Conservation (phyloP, 495 filamentous ascomycete species). For the Xylaria intraflava region DNA sequence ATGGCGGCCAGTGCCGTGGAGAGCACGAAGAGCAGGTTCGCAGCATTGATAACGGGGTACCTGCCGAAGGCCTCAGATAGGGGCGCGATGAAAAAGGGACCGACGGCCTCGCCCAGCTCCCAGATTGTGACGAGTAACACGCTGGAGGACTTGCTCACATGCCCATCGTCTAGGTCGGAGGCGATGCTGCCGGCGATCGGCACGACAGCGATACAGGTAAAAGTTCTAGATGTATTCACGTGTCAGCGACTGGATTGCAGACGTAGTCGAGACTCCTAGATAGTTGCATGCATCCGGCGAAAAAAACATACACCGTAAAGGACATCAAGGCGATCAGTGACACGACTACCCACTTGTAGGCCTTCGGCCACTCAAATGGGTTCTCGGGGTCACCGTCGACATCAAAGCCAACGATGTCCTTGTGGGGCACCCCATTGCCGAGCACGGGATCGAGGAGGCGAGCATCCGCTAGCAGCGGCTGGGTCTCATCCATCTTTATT, state of each 20-base stretch:
- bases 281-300: no score
- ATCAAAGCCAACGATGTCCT: constrained; percentile 40
- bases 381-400: constrained; percentile 46
- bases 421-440: constrained; percentile 1
- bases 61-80: constrained; percentile 52
- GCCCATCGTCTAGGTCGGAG: constrained; percentile 34
- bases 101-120: constrained; percentile 50
- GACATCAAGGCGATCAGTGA: constrained; percentile 42
- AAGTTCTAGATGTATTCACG: constrained; percentile 30
- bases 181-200: constrained; percentile 47
- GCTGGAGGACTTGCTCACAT: constrained; percentile 36
- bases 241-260: constrained; percentile 16
- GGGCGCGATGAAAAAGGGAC: constrained; percentile 54
- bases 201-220: constrained; percentile 51
- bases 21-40: constrained; percentile 46
- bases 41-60: constrained; percentile 45
- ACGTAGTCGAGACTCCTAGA: no score
- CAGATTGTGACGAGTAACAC: constrained; percentile 54
- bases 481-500: constrained; percentile 33
- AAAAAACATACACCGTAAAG: constrained; percentile 44
- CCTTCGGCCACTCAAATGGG: constrained; percentile 44
- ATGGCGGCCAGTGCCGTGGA: constrained; percentile 40
- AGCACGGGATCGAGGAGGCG: constrained; percentile 16
- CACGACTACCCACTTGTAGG: constrained; percentile 47
- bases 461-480: constrained; percentile 25